Base-by-base conservation (phyloP, 441 rosid species). In the Macaranga tanarius region DNA sequence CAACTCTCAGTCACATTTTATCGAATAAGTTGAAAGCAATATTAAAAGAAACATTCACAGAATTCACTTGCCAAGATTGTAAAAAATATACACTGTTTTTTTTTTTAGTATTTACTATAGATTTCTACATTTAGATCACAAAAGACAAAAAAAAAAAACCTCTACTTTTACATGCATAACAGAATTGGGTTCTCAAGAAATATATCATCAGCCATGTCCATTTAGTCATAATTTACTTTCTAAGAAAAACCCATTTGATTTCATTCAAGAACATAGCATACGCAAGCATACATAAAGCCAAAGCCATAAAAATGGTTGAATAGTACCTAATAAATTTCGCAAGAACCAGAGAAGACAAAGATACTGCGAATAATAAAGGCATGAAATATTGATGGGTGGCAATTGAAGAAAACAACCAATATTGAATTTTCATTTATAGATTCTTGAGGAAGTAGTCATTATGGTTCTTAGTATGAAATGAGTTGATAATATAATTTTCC, bases 321-420 rank as follows among this genome's bases (percentile, higher is more conserved):
- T 28, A 67, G 58, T n/a, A 67, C 42, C 48, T 20, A 42, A 23
- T 51, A 31, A 31, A 9, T 11, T 47, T 62, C 2, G 58, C 63
- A 56, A 44, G 77, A 52, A 22, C 42, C 72, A 0, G 59, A 23
- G 8, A 73, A 74, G 5, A 72, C 48, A 10, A 67, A 25, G 17
- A 74, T 25, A 22, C 38, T 28, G 44, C 44, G 51, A 10, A 74
- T 50, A 45, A 74, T 16, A 10, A 65, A 67, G 19, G 70, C 60
- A 51, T 20, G 70, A 6, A 51, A 51, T 28, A 51, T 51, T 11
- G 70, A 51, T 17, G 47, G n/a, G 19, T 52, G 60, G 58, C 60
- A 47, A 4, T 31, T 67, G 17, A 67, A 67, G 48, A 67, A 51
- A 26, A 25, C 7, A 8, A 25, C 51, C 1, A 47, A 60, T 28